phyloP scores from a whole-genome alignment of 2,329 filamentous ascomycete species.

The Eutypa lata region DNA sequence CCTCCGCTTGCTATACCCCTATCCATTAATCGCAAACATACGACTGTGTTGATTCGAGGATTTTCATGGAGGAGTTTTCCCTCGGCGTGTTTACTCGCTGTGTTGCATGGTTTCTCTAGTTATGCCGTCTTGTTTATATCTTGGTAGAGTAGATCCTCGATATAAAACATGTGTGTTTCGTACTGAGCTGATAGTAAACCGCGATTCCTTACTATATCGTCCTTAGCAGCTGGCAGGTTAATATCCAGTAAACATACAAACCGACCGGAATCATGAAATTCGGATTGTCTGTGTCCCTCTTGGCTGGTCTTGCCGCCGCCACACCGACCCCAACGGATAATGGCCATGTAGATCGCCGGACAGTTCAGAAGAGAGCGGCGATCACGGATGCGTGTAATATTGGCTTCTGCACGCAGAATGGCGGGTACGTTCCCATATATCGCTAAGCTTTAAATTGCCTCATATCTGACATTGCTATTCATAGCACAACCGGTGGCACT shows the following conservation, averaged over 20 bases:
- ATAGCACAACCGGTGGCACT: conserved; percentile 48
- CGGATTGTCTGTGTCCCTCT: conserved; percentile 3
- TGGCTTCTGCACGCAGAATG: conserved; percentile 33
- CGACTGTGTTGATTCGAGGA: conserved; percentile 2
- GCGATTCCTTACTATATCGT: no score
- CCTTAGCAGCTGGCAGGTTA: neutral
- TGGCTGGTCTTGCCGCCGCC: conserved; percentile 28
- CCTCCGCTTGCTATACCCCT: neutral
- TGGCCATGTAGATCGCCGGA: conserved; percentile 21
- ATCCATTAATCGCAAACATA: neutral
- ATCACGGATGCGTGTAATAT: conserved; percentile 34
- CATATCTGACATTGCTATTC: neutral
- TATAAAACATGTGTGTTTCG: no score
- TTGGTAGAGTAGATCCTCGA: neutral
- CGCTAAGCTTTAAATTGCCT: neutral
- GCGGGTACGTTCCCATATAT: conserved; percentile 7
- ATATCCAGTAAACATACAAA: neutral
- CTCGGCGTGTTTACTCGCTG: neutral
- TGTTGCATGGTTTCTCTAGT: neutral
- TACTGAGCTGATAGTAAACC: no score
- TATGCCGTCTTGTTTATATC: neutral
- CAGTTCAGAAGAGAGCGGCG: conserved; percentile 31
- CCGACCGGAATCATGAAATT: conserved; percentile 11
- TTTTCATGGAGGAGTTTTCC: neutral
- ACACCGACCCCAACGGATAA: conserved; percentile 27